Conservation (phyloP, 768 basidiomycete species). For the Lentinus tigrinus region DNA sequence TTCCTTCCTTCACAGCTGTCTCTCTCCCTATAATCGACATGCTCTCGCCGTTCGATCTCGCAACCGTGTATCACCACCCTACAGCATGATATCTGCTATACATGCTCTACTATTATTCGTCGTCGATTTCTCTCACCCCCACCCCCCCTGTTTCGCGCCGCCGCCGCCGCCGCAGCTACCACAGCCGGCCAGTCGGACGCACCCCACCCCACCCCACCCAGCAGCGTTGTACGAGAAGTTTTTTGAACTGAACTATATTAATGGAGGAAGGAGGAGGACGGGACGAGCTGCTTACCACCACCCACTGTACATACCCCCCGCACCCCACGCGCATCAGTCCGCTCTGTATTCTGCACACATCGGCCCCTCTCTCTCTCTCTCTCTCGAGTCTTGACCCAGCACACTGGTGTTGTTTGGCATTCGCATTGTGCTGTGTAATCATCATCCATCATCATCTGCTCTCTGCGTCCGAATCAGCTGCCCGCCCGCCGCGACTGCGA, state of each 20-base stretch:
- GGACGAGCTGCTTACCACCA: conserved; percentile 2
- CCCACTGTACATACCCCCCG: conserved; percentile 23
- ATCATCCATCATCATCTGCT: too few species aligned
- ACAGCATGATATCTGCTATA: conserved; percentile 14
- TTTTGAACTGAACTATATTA: conserved; percentile 2
- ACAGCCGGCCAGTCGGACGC: too few species aligned
- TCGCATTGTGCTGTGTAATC: too few species aligned
- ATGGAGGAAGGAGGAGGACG: neutral
- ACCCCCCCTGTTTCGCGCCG: too few species aligned
- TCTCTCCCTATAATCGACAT: conserved; percentile 19
- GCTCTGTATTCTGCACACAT: conserved; percentile 5
- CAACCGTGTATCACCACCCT: conserved; percentile 30
- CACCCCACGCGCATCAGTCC: neutral
- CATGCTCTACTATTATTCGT: conserved; percentile 17
- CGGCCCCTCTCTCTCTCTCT: neutral
- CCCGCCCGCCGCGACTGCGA: too few species aligned
- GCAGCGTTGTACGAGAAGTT: conserved; percentile 14
- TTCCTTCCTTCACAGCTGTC: conserved; percentile 6
- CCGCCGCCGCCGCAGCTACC: neutral
- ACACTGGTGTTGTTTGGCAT: too few species aligned
- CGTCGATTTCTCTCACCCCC: too few species aligned
- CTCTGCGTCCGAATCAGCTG: too few species aligned
- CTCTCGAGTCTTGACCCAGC: neutral
- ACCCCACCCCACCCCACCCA: neutral
- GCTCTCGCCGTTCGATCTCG: conserved; percentile 23